Evolutionary conservation across 2,329 filamentous ascomycete genomes (phyloP), one percentile per base, ranked within the genome.

Genomic region (Erysiphe pisi): DNA sequence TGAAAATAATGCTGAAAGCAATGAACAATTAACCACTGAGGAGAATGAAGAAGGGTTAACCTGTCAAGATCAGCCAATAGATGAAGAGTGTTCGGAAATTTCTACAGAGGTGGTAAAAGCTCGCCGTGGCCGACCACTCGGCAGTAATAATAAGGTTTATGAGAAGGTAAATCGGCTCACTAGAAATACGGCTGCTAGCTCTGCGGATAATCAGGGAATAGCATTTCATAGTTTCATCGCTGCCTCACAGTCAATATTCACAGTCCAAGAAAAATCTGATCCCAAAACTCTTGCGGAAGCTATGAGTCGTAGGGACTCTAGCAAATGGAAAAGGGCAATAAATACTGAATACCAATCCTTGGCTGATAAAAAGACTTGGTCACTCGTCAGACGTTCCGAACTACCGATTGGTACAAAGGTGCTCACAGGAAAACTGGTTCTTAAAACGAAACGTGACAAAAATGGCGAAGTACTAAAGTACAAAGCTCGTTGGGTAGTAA

Each of bases 391-490:
- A 74, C 25, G 45, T 6, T 20, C 43, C 16, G 2, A 45, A 18
- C 18, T 74, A 31, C 45, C 16, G 22, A 40, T 61, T n/a, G 73
- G 49, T 20, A 76, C 56, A 25, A 76, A 76, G 43, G 45, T 58
- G 40, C 20, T 43, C 58, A 40, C 75, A 63, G 75, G 75, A 61
- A 61, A 65, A n/a, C 11, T 61, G 28, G 49, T 76, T 8, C 20
- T 76, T 16, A 76, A 76, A 43, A 76, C 75, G 14, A 76, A 63
- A 25, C 6, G 75, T 6, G n/a, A 63, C 49, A 76, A 76, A 40
- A 47, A 76, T 76, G 47, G 73, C 4, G 36, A 73, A 47, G 28
- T 73, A 45, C n/a, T 49, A 11, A 73, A 45, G 40, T 16, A 16
- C 11, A 73, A 76, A 47, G 73, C 25, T 28, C 49, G 73, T 14